A percentile compares a stretch with the other conserved stretches of the same genome.
phyloP scores from a whole-genome alignment of 2,329 filamentous ascomycete genomes.

The Fusarium musae region DNA sequence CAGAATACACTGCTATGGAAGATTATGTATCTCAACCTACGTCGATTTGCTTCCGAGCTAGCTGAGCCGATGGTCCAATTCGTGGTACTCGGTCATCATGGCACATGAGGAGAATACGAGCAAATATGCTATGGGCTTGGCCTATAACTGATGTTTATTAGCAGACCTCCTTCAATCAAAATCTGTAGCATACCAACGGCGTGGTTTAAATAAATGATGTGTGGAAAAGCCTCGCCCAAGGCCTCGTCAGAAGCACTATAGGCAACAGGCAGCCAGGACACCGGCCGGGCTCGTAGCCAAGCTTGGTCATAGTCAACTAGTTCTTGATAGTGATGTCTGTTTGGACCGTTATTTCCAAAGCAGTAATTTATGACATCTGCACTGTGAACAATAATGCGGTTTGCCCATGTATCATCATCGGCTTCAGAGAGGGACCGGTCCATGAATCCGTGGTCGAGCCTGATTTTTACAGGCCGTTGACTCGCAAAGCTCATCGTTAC shows the following conservation, averaged over 20 bases:
- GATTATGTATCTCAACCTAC: slow-evolving; percentile 35
- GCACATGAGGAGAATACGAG: slow-evolving; percentile 65
- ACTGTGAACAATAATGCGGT: slow-evolving; percentile 69
- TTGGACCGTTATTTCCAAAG: slow-evolving; percentile 57
- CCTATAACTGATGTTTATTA: slow-evolving; percentile 60
- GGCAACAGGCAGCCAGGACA: slow-evolving; percentile 66
- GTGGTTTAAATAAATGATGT: slow-evolving; percentile 66
- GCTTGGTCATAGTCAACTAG: slow-evolving; percentile 57
- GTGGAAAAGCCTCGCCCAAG: slow-evolving; percentile 61
- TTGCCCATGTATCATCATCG: slow-evolving; percentile 67
- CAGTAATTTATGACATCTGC: slow-evolving; percentile 73
- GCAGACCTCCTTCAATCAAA: neutral
- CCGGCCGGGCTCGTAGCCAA: slow-evolving; percentile 60
- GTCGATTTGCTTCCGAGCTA: slow-evolving; percentile 47
- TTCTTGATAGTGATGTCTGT: slow-evolving; percentile 53
- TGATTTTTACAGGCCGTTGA: slow-evolving; percentile 59
- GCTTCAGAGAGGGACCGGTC: slow-evolving; percentile 60
- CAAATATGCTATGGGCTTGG: slow-evolving; percentile 68
- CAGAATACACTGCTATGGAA: slow-evolving; percentile 39
- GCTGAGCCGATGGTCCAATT: slow-evolving; percentile 54
- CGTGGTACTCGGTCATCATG: slow-evolving; percentile 65
- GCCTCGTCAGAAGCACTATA: slow-evolving; percentile 50
- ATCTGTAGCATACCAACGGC: slow-evolving; percentile 57
- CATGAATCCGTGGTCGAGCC: slow-evolving; percentile 61
- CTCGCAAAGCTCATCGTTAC: slow-evolving; percentile 66